A percentile compares a stretch with the other conserved stretches of the same genome.
These are phyloP conservation scores for Pseudocercospora vitis DNA, from an alignment of 2,329 filamentous ascomycete species.

Conservation along the genomic window DNA sequence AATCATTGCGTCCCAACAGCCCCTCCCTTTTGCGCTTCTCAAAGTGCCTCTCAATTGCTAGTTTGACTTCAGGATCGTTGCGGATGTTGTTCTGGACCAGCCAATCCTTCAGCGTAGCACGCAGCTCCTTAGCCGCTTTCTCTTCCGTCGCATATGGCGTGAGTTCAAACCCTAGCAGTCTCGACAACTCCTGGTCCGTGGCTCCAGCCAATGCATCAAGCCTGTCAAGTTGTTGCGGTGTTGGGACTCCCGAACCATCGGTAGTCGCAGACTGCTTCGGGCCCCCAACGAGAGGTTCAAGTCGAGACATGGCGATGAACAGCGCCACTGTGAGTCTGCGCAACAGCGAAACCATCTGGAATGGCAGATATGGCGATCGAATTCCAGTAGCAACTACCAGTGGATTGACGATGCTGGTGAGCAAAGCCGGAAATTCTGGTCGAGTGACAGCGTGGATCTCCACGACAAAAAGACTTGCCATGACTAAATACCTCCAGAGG, in stretches of 20 bases:
- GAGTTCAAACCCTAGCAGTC: constrained; percentile 74
- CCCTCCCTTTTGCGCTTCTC: constrained; percentile 42
- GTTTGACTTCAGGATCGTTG: constrained; percentile 76
- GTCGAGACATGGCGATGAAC: constrained; percentile 79
- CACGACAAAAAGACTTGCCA: constrained; percentile 56
- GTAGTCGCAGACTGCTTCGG: constrained; percentile 19
- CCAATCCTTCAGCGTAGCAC: constrained; percentile 77
- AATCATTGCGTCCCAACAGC: no score
- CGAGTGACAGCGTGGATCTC: constrained; percentile 60
- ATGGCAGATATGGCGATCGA: constrained; percentile 72
- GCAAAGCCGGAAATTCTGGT: constrained; percentile 46
- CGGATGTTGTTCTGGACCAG: constrained; percentile 82
- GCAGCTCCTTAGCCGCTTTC: constrained; percentile 62
- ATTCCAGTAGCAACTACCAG: constrained; percentile 43
- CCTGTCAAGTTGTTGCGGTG: constrained; percentile 65
- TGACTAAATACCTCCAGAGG: constrained; percentile 54
- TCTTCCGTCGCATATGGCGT: constrained; percentile 76
- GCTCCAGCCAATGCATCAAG: constrained; percentile 61
- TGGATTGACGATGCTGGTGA: constrained; percentile 51
- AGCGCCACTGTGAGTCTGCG: constrained; percentile 75
- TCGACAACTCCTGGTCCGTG: constrained; percentile 67
- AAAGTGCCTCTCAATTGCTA: constrained; percentile 70
- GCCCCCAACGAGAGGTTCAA: constrained; percentile 65
- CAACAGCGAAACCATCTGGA: constrained; percentile 74
- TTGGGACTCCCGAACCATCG: constrained; percentile 37